Base-by-base conservation (phyloP, 2,329 filamentous ascomycete species). In the Cladophialophora chaetospira region DNA sequence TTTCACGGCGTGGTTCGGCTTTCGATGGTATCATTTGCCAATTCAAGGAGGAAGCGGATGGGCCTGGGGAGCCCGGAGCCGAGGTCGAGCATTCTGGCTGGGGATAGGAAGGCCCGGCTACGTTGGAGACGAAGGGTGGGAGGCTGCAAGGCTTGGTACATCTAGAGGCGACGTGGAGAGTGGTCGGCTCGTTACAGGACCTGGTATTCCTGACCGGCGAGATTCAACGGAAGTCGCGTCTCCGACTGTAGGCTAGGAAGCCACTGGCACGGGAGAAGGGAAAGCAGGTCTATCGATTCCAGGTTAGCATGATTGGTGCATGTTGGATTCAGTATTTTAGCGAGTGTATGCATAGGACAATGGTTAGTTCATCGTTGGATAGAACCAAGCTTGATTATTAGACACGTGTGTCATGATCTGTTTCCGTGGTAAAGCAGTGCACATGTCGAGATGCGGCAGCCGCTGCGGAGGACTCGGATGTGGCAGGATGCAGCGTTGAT, bases 11-110 rank as follows among this genome's bases (percentile, higher is more conserved):
- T 86, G 86, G 70, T 85, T 93, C 65, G 82, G 86, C 2, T 96
- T 96, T 76, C 81, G 88, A 21, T 90, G 87, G 76, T 97, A 96
- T 69, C 91, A 97, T 69, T 75, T 94, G 8, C 90, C 91, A 0
- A 85, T 96, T 61, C 78, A 77, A 17, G 80, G 82, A n/a, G 91
- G 91, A 5, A 88, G 87, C 1, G 92, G 92, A 11, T 96, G 91
- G 91, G 85, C 89, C 0, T 96, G 91, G 92, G 91, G 88, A 2
- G 86, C 91, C 0, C 81, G 92, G 48, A 88, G 83, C 66, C 77
- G 79, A 40, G 81, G 86, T 52, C 81, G 89, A 60, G 89, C 90
- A 0, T 96, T 92, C 71, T 91, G 88, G 78, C 85, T 89, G 15
- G 88, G 88, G 10, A 80, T 66, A 17, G 65, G 79, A 0, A 69